Evolutionary conservation across 305 asterid species (phyloP).

Genomic region (Rubia peregrina): DNA sequence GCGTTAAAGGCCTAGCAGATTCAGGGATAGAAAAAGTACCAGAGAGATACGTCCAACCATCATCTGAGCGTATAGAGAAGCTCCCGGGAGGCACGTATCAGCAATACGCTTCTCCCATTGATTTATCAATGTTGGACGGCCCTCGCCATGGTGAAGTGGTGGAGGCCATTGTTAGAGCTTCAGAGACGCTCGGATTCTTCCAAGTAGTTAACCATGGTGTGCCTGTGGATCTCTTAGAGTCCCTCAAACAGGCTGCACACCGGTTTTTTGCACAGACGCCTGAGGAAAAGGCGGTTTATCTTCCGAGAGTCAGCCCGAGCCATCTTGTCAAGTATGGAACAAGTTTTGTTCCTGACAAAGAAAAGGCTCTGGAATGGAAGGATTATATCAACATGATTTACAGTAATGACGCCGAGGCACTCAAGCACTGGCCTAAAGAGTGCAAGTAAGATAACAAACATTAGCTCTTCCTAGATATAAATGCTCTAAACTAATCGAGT

Average conservation of each 20-base stretch:
- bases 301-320: constrained; percentile 27
- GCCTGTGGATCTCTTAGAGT: constrained; percentile 23
- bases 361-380: constrained; percentile 39
- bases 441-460: constrained; percentile 24
- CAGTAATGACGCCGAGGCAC: constrained; percentile 32
- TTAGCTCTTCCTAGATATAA: background rate
- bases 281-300: constrained; percentile 24
- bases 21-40: constrained; percentile 25
- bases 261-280: constrained; percentile 24
- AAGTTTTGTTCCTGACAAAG: constrained; percentile 32
- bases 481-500: background rate
- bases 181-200: constrained; percentile 32
- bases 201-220: constrained; percentile 37
- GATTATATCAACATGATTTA: constrained; percentile 34
- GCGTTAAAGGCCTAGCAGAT: constrained; percentile 31
- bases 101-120: constrained; percentile 16
- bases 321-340: constrained; percentile 34
- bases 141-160: constrained; percentile 28
- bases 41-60: constrained; percentile 21
- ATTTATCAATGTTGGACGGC: constrained; percentile 26
- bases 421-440: constrained; percentile 27
- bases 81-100: constrained; percentile 3
- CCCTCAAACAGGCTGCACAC: constrained; percentile 24
- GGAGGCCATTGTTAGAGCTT: constrained; percentile 24
- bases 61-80: constrained; percentile 24